Evolutionary conservation across 2,329 filamentous ascomycete species (phyloP), one percentile per base, ranked within the genome.

Genomic region (Scedosporium dehoogii): DNA sequence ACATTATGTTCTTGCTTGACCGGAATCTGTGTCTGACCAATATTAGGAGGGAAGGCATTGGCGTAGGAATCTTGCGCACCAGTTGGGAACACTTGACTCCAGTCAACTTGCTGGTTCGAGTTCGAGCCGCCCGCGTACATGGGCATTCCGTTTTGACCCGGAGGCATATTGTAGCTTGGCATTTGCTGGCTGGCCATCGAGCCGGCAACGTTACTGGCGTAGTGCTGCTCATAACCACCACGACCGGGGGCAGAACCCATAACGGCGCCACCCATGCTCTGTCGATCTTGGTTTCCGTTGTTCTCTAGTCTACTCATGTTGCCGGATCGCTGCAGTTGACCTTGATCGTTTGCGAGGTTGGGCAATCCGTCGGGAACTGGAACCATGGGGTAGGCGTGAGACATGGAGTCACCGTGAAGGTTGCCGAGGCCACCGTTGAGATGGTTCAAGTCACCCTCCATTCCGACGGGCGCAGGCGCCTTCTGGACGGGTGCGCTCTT

Each of bases 1-100:
- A 77, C 73, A 73, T 79, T 84, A 80, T 81, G 83, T 76, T 86
- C 87, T 76, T 78, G 79, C 81, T 87, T 88, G 80, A 82, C 84
- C 79, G 78, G 81, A 79, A 84, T 88, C 81, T 86, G 86, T 75
- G 80, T 85, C 78, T 86, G 82, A 75, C 82, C 81, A 81, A 83
- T 79, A 80, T 87, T 87, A 81, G 86, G 77, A 73, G 80, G 77
- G 76, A 83, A 85, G 72, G 81, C 79, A 73, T 78, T 83, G 79
- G 83, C 82, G 76, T 84, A 86, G 75, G 81, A 79, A 76, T 85
- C 79, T 75, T 87, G 84, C 78, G 84, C 81, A 82, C 85, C 86
- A 78, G 86, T 76, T 78, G 87, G 87, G 79, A 90, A 90, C 85
- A 91, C 89, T 73, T 88, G 83, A 71, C 87, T 83, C 88, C 88